Evolutionary conservation across 202 grass and related monocot genomes (phyloP), one percentile per base, ranked within the genome.

Genomic region (Hordeum pubiflorum): DNA sequence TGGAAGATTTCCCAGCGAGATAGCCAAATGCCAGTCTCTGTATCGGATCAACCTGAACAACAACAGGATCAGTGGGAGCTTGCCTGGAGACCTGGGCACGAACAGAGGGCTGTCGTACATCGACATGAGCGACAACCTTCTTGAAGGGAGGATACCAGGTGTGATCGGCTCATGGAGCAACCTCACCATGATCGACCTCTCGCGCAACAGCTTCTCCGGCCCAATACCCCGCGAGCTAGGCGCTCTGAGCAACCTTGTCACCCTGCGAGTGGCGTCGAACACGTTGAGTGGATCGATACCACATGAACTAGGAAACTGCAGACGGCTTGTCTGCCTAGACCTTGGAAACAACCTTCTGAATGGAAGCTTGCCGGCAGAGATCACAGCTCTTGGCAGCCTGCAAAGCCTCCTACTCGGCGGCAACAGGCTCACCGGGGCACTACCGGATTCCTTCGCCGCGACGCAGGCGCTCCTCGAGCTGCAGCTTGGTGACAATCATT

Each of bases 161-260:
- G 59, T 6, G 1, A 50, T 93, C 31, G 81, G 87, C 15, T 93
- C 84, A 34, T 89, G 87, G 85, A 26, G 8, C 69, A 93, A 90
- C 58, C 91, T 93, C 69, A 83, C 91, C 60, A 80, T 82, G 84
- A 56, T 93, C 52, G 91, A 93, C 60, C 18, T 93, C 2, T 90
- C 85, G 0, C 48, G 52, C 56, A 93, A 93, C 69, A 23, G 15
- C 11, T 83, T 93, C 64, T 74, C 43, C 1, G 91, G 91, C 10
- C 75, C 74, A 37, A 85, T 93, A 79, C 91, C 91, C 65, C 60
- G 2, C 44, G 91, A 90, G 54, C 22, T 93, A 0, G 75, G 81
- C 15, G 71, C 54, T 37, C 65, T 93, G 1, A 85, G 78, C 20
- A 93, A 87, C 3, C 84, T 90, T 54, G 66, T 61, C 13, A 77